phyloP scores from a whole-genome alignment of 2,329 filamentous ascomycete species.

The Sarocladium strictum region DNA sequence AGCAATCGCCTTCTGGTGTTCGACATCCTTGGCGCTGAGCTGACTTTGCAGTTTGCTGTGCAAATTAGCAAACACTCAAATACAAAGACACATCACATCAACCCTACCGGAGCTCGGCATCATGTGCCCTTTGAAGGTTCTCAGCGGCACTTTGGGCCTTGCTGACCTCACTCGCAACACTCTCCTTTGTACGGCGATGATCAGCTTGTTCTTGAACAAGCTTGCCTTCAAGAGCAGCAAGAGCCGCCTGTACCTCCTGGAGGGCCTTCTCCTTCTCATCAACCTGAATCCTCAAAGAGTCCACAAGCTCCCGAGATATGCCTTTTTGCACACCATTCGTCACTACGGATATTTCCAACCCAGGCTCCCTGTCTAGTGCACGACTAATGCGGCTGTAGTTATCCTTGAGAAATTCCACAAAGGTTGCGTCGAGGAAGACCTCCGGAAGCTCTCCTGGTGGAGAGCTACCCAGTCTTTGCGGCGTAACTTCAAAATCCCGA shows the following conservation, averaged over 20 bases:
- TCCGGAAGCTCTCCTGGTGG: constrained; percentile 56
- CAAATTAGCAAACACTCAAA: constrained; percentile 13
- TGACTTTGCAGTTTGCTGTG: constrained; percentile 26
- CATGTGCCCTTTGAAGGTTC: constrained; percentile 45
- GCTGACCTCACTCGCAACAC: constrained; percentile 23
- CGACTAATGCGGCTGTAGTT: constrained; percentile 82
- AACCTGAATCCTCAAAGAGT: constrained; percentile 72
- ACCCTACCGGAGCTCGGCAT: constrained; percentile 54
- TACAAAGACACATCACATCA: neutral
- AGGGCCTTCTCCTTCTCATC: constrained; percentile 60
- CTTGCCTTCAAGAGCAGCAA: constrained; percentile 42
- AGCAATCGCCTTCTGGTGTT: constrained; percentile 17
- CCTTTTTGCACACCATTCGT: constrained; percentile 79
- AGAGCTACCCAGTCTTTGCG: constrained; percentile 56
- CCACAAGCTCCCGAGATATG: constrained; percentile 88
- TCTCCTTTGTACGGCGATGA: constrained; percentile 60
- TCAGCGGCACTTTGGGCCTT: constrained; percentile 25
- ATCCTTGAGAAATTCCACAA: constrained; percentile 93
- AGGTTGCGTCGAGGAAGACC: constrained; percentile 78
- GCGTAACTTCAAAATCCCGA: constrained; percentile 82
- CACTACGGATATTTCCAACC: constrained; percentile 75
- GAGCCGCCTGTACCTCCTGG: constrained; percentile 39
- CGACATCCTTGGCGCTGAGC: constrained; percentile 18
- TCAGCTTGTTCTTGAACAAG: constrained; percentile 70
- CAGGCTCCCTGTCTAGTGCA: constrained; percentile 86